These are phyloP conservation scores for Pyricularia sp. DNA, from an alignment of 2,329 filamentous ascomycete species.

Conservation along the genomic window DNA sequence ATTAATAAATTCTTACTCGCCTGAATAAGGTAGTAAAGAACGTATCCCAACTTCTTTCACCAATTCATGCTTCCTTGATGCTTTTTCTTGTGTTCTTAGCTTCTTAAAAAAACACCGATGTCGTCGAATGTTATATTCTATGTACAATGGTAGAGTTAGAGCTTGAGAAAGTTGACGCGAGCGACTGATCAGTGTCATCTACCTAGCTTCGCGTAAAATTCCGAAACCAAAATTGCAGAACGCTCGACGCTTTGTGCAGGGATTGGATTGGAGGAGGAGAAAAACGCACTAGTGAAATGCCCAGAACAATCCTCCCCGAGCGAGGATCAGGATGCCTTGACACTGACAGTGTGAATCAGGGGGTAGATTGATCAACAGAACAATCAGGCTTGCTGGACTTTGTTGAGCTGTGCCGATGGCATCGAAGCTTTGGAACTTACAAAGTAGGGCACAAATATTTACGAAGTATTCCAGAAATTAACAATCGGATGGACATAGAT, in stretches of 20 bases:
- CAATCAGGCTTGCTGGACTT: neutral
- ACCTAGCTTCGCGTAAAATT: neutral
- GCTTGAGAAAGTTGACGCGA: neutral
- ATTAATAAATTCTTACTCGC: neutral
- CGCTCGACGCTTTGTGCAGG: neutral
- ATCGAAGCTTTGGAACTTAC: neutral
- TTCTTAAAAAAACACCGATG: neutral
- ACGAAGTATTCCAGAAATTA: neutral
- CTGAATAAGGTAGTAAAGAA: neutral
- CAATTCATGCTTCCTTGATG: neutral
- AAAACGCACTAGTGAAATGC: neutral
- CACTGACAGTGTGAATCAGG: neutral
- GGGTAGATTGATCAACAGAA: neutral
- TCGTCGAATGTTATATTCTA: neutral
- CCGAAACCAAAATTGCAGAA: neutral
- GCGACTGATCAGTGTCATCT: neutral
- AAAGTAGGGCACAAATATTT: neutral
- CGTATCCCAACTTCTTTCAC: neutral
- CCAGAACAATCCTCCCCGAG: neutral
- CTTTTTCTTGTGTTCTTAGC: neutral
- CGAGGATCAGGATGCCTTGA: neutral
- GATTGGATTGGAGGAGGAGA: neutral
- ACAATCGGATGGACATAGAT: neutral
- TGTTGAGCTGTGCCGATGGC: neutral
- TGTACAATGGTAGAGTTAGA: neutral